Conservation (phyloP, 2,329 filamentous ascomycete species). For the Aspergillus sp. region DNA sequence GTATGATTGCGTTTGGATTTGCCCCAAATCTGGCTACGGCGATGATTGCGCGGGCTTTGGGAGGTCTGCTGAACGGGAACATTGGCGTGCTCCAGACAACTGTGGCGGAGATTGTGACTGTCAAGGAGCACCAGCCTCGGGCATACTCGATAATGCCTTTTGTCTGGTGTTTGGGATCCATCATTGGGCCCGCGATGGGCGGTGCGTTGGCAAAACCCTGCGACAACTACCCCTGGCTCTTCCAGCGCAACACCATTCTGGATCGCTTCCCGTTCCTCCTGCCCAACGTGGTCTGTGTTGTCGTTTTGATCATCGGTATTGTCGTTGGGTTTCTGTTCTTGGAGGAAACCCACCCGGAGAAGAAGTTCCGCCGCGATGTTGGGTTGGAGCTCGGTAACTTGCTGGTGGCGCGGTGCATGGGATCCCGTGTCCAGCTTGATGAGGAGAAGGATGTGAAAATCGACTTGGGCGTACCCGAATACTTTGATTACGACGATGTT, state of each 20-base stretch:
- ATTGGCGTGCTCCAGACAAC: conserved; percentile 95
- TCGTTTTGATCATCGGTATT: conserved; percentile 73
- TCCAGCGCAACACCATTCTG: conserved; percentile 72
- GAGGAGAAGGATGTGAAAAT: conserved; percentile 49
- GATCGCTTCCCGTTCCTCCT: conserved; percentile 85
- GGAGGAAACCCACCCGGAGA: conserved; percentile 87
- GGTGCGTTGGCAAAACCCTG: conserved; percentile 86
- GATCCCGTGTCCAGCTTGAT: conserved; percentile 26
- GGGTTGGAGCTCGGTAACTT: conserved; percentile 75
- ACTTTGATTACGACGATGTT: conserved; percentile 61
- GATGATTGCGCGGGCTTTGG: conserved; percentile 80
- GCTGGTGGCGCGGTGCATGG: conserved; percentile 48
- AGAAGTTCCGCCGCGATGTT: conserved; percentile 71
- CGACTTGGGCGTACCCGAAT: conserved; percentile 32
- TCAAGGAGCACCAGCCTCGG: conserved; percentile 88
- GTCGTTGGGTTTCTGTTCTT: conserved; percentile 79
- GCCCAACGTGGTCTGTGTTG: conserved; percentile 84
- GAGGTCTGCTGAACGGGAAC: conserved; percentile 91
- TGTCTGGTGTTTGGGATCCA: conserved; percentile 96
- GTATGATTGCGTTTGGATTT: conserved; percentile 91
- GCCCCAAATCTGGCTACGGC: conserved; percentile 77
- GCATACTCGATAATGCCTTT: conserved; percentile 98
- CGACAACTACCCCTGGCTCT: conserved; percentile 72
- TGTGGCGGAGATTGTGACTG: conserved; percentile 87
- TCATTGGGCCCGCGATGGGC: conserved; percentile 87